Percentiles rank a stretch among this genome's conserved stretches.
phyloP scores from a whole-genome alignment of 495 filamentous ascomycete species.

The Glonium stellatum region DNA sequence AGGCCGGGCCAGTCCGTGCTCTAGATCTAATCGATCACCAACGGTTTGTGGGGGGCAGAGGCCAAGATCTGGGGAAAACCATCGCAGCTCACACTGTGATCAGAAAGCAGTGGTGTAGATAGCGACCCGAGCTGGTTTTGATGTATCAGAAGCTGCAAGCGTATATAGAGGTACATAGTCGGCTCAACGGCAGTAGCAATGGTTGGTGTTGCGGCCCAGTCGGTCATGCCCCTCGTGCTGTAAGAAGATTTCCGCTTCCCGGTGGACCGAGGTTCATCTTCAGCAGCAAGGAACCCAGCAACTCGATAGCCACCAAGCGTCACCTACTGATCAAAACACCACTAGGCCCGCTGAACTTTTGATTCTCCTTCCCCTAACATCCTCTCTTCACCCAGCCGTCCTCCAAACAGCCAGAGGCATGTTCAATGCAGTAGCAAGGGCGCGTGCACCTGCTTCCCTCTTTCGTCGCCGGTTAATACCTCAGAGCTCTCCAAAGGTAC shows the following conservation, averaged over 20 bases:
- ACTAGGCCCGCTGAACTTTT: not conserved
- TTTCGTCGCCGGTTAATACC: constrained; percentile 11
- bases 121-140: too few relatives aligned
- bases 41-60: too few relatives aligned
- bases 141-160: too few relatives aligned
- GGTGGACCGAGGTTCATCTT: not conserved
- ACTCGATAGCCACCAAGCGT: too few relatives aligned
- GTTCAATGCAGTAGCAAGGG: constrained; percentile 32
- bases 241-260: not conserved
- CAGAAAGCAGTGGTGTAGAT: too few relatives aligned
- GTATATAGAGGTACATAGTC: not conserved
- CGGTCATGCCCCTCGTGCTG: too few relatives aligned
- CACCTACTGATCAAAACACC: not conserved
- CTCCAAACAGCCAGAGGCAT: constrained; percentile 9
- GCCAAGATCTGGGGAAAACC: too few relatives aligned
- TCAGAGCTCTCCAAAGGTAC: constrained; percentile 19
- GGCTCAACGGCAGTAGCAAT: not conserved
- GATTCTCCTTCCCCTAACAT: not conserved
- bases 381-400: not conserved
- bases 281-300: too few relatives aligned
- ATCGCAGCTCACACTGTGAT: too few relatives aligned
- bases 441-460: constrained; percentile 28
- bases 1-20: too few relatives aligned
- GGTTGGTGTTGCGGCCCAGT: too few relatives aligned
- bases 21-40: too few relatives aligned